phyloP scores from a whole-genome alignment of 192 early-diverging fungal species.

The Gigaspora rosea region DNA sequence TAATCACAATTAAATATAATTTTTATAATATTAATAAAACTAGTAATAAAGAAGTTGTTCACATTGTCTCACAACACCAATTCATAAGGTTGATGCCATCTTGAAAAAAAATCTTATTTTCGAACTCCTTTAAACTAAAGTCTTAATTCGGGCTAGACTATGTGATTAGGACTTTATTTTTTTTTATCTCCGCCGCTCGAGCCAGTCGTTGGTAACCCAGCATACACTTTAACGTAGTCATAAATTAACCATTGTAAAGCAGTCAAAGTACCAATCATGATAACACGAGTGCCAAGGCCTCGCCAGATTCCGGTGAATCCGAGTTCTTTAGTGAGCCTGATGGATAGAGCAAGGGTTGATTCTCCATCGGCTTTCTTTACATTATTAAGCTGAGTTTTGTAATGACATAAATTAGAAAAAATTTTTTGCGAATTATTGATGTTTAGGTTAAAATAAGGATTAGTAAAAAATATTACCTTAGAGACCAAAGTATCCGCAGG shows the following conservation, averaged over 20 bases:
- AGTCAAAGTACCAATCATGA: conserved; percentile 93
- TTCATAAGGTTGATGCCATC: too few species aligned
- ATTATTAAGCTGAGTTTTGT: conserved; percentile 50
- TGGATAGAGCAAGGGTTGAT: conserved; percentile 50
- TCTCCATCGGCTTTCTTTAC: conserved; percentile 59
- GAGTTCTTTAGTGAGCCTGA: conserved; percentile 60
- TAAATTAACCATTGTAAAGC: conserved; percentile 85
- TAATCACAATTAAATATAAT: too few species aligned
- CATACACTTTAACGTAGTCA: conserved; percentile 45
- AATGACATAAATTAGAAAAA: not conserved
- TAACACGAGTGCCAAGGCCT: conserved; percentile 82
- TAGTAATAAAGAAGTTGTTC: too few species aligned
- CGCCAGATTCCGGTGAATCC: conserved; percentile 72
- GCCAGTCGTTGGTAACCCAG: conserved; percentile 22
- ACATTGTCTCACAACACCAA: too few species aligned
- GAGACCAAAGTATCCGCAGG: conserved; percentile 85
- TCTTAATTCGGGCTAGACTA: too few species aligned
- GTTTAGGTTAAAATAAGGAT: not conserved
- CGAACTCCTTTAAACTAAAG: too few species aligned
- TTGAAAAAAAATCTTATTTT: too few species aligned
- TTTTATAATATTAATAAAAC: too few species aligned
- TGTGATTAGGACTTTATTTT: not conserved
- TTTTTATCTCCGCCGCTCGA: conserved; percentile 10
- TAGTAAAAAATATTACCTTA: conserved; percentile 36
- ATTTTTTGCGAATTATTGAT: not conserved